Base-by-base conservation (phyloP, 352 stramenopile genomes). In the Phytopythium mirpurense region DNA sequence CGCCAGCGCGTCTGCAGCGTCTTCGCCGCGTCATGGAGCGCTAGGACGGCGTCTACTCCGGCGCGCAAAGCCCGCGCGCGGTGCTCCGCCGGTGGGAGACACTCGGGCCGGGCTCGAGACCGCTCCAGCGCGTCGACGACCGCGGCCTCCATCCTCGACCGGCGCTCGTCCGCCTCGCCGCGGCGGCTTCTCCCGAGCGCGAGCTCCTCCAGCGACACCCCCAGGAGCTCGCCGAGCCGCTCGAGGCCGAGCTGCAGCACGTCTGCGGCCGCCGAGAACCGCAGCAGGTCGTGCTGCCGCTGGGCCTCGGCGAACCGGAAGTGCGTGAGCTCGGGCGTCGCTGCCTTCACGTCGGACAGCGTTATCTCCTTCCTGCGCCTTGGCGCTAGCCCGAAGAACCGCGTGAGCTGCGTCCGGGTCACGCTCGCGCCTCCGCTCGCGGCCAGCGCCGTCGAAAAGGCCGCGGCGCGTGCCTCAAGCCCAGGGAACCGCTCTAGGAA, bases 401-500 rank as follows among this genome's bases (percentile, higher is more conserved):
- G 63, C n/a, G 80, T 55, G 2, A 93, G 65, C 40, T 91, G 80
- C 65, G 74, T 87, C 26, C 45, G 70, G 12, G 76, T 84, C 45
- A 91, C 67, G 45, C 62, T 52, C 2, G 62, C 63, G 2, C 48
- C 32, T 0, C 19, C 36, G 24, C 74, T 66, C 3, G 72, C 67
- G 0, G 23, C 24, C 24, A 93, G 29, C 23, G 74, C 59, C 2
- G 56, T 58, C 0, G 77, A 70, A 54, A 93, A 91, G 16, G 67
- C 54, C 37, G 80, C 51, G 1, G 83, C 80, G 24, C 81, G 78
- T 4, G 73, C 67, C 37, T 89, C 77, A 15, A 88, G 57, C 0
- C 74, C 71, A 37, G 83, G 78, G 57, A 93, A 93, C 23, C 64
- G 67, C 40, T 68, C 60, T 0, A 93, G 59, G 60, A 88, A 91